Evolutionary conservation across 2,329 filamentous ascomycete genomes (phyloP).

Genomic region (Hypoxylon sp.): DNA sequence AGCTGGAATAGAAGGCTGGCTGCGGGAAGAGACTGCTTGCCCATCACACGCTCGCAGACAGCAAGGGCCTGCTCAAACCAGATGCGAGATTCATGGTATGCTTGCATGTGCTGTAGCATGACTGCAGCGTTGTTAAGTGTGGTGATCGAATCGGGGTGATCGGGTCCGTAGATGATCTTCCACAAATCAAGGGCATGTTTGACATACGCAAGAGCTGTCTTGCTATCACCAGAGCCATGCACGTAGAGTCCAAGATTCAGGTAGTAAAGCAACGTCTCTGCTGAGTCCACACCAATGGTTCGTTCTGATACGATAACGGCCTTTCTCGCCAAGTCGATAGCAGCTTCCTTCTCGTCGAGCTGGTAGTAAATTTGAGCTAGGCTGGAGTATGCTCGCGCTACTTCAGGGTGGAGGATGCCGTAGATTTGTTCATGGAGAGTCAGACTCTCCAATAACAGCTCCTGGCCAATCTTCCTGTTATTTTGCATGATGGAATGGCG

Average conservation of each 20-base stretch:
- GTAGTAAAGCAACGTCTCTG: constrained; percentile 94
- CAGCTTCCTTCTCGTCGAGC: constrained; percentile 96
- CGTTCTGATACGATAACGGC: constrained; percentile 96
- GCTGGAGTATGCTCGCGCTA: constrained; percentile 94
- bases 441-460: constrained; percentile 93
- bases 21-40: constrained; percentile 89
- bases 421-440: constrained; percentile 99
- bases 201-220: constrained; percentile 86
- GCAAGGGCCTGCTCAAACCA: constrained; percentile 96
- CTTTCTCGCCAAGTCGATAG: constrained; percentile 95
- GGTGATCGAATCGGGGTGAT: constrained; percentile 97
- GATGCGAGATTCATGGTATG: constrained; percentile 91
- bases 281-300: constrained; percentile 91
- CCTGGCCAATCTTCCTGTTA: constrained; percentile 95
- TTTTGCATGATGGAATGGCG: constrained; percentile 96
- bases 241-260: constrained; percentile 95
- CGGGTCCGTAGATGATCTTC: constrained; percentile 95
- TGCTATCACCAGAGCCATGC: constrained; percentile 91
- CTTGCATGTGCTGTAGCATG: constrained; percentile 96
- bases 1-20: constrained; percentile 97
- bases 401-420: constrained; percentile 95
- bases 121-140: constrained; percentile 99
- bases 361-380: constrained; percentile 97
- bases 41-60: constrained; percentile 91
- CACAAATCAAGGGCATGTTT: constrained; percentile 94